Percentiles rank a stretch among this genome's conserved stretches.
phyloP scores from a whole-genome alignment of 1,284 basidiomycete genomes.

The Ganoderma sinense region DNA sequence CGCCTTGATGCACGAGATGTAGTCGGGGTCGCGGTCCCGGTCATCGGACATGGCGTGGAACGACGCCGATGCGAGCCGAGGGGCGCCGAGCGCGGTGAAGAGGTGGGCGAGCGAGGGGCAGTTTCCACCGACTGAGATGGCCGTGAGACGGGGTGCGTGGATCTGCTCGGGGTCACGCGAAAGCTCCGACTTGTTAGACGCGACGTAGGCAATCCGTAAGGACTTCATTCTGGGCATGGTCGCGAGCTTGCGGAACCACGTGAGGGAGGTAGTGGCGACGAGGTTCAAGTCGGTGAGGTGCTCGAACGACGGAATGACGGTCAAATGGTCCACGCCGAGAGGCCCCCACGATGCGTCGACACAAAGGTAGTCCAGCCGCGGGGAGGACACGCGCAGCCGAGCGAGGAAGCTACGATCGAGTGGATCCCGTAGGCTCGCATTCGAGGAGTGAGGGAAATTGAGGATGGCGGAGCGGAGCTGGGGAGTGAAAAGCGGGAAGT shows the following conservation, averaged over 20 bases:
- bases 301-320: neutral
- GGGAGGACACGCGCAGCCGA: neutral
- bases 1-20: neutral
- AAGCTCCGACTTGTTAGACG: neutral
- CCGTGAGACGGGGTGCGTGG: neutral
- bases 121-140: neutral
- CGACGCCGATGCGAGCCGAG: neutral
- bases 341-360: neutral
- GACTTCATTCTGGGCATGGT: neutral
- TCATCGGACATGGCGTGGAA: neutral
- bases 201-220: neutral
- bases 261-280: neutral
- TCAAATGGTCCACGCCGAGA: neutral
- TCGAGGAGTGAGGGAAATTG: neutral
- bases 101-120: neutral
- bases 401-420: neutral
- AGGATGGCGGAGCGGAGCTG: neutral
- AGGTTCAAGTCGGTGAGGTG: neutral
- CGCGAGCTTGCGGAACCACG: neutral
- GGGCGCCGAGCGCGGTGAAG: neutral
- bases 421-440: neutral
- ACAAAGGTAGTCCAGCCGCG: neutral
- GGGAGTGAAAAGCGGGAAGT: neutral
- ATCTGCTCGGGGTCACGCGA: neutral
- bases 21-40: neutral